Percentiles rank a stretch among this genome's conserved stretches.
Evolutionary conservation across 164 flowering plant species (phyloP).

Genomic region (Magnolia kwangsiensis): DNA sequence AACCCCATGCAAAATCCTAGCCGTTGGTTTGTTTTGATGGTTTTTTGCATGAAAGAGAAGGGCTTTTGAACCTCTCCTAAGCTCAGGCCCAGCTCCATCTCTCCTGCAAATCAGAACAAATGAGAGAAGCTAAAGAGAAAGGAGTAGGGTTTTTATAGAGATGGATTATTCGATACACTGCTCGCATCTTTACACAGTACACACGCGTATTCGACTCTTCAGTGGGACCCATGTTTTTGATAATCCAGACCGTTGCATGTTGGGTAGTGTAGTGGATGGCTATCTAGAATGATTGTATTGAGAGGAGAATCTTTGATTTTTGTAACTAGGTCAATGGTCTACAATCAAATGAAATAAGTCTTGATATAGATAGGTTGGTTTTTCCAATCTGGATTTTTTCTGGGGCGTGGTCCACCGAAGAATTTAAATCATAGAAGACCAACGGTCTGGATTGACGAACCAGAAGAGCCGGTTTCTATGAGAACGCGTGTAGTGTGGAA

Average conservation of each 20-base stretch:
- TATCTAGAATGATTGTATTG: no score
- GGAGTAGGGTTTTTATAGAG: slow-evolving; percentile 14
- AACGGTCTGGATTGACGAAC: no score
- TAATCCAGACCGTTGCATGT: background rate
- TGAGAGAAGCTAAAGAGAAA: slow-evolving; percentile 5
- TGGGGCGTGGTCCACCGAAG: no score
- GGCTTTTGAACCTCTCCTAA: slow-evolving; percentile 45
- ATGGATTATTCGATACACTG: background rate
- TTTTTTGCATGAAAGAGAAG: slow-evolving; percentile 27
- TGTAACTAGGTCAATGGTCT: no score
- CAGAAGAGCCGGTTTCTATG: no score
- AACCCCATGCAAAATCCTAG: slow-evolving; percentile 41
- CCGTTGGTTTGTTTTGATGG: slow-evolving; percentile 20
- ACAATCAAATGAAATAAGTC: no score
- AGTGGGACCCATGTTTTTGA: background rate
- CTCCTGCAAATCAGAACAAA: background rate
- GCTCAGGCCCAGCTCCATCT: slow-evolving; percentile 61
- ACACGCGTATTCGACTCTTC: background rate
- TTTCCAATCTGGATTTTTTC: no score
- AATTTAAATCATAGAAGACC: no score
- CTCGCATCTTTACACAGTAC: background rate
- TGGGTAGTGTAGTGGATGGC: no score
- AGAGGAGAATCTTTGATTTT: no score
- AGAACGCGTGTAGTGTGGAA: no score
- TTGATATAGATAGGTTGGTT: no score